Conservation (phyloP, 257 asterid genomes). For the Ilex aquifolium region DNA sequence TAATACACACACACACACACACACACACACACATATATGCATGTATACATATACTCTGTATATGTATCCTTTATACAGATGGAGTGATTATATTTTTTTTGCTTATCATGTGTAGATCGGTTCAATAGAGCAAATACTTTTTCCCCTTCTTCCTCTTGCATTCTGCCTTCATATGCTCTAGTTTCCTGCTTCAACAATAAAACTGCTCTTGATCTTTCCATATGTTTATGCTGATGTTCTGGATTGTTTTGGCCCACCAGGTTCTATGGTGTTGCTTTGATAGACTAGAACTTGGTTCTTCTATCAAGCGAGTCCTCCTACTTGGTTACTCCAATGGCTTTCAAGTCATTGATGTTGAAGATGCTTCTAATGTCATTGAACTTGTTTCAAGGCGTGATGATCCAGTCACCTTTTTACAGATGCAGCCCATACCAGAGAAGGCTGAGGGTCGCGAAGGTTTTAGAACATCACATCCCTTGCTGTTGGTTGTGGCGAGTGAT, state of each 20-base stretch:
- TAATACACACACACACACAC: too few species aligned
- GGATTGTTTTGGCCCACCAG: constrained; percentile 20
- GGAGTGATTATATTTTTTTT: too few species aligned
- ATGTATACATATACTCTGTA: too few species aligned
- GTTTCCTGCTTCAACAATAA: too few species aligned
- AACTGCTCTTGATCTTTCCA: too few species aligned
- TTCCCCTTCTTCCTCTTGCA: too few species aligned
- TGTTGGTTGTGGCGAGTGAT: constrained; percentile 46
- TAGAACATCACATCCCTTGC: constrained; percentile 39
- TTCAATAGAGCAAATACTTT: too few species aligned
- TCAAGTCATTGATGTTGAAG: constrained; percentile 42
- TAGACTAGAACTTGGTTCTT: constrained; percentile 25
- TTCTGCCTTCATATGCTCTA: too few species aligned
- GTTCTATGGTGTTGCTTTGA: constrained; percentile 48
- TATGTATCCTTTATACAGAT: too few species aligned
- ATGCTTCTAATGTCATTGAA: constrained; percentile 40
- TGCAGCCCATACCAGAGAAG: constrained; percentile 38
- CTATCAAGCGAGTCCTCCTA: constrained; percentile 33
- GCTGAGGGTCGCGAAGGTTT: constrained; percentile 36
- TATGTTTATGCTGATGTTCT: too few species aligned
- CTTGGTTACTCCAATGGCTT: constrained; percentile 46
- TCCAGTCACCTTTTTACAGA: constrained; percentile 40
- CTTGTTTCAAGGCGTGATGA: constrained; percentile 47
- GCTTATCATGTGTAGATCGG: too few species aligned
- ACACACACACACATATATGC: too few species aligned